Evolutionary conservation across 768 basidiomycete species (phyloP), one percentile per base, ranked within the genome.

Genomic region (Galerina sulciceps): DNA sequence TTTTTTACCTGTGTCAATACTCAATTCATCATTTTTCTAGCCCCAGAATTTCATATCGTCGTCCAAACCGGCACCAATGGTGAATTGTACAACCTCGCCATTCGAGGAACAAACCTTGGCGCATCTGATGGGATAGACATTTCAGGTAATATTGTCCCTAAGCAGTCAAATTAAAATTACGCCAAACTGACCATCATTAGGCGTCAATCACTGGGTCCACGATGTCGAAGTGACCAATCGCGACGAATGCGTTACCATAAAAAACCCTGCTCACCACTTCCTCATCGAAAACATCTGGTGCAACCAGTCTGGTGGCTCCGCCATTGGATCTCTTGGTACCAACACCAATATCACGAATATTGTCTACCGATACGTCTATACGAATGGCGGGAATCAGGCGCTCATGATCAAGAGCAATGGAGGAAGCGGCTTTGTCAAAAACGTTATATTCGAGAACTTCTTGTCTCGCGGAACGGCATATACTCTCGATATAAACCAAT

Each of bases 381-480:
- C 49, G 18, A 51, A 51, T 13, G 49, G 49, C 13, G 49, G 49
- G 40, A 51, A 51, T 20, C 49, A 51, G 15, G 49, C 36, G 8
- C 40, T 51, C 49, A 51, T 51, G 49, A 51, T 51, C 20, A 51
- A 51, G 22, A 51, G 49, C 17, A 51, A 51, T n/a, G 49, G 49
- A 13, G 49, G 49, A 40, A 51, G 49, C 23, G 49, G 49, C 10
- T 51, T 38, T 22, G 49, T 51, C 20, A 35, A 40, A 23, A 51
- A 51, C 18, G 49, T 51, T n/a, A 14, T 51, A 6, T 51, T 51
- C 35, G 36, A 51, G 18, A 51, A 51, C 36, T 51, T 51, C 49
- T 20, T 40, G 23, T 36, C 49, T 22, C 49, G 49, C 22, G 49
- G 37, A 40, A 51, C 49, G 17, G 49, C 49, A 10, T 51, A 51